phyloP scores from a whole-genome alignment of 2,329 filamentous ascomycete species.

The Alternaria triticina region DNA sequence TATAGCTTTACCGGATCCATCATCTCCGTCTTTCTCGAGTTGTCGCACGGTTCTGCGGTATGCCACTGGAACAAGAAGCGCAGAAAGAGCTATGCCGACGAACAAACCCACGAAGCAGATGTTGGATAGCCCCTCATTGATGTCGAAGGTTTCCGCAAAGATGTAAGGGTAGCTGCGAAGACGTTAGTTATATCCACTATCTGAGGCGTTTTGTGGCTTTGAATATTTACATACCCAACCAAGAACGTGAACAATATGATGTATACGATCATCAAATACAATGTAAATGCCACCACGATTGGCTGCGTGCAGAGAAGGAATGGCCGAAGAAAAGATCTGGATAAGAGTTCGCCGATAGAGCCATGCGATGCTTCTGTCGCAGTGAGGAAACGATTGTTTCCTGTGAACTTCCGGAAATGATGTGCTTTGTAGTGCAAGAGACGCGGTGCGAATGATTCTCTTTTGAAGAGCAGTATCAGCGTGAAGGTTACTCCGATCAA shows the following conservation, averaged over 20 bases:
- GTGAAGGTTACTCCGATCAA: conserved; percentile 20
- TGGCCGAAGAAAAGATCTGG: conserved; percentile 49
- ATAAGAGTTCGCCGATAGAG: conserved; percentile 37
- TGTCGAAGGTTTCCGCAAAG: conserved; percentile 58
- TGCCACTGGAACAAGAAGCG: conserved; percentile 50
- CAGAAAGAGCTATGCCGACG: conserved; percentile 49
- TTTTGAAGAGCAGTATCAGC: conserved; percentile 21
- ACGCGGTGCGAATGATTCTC: conserved; percentile 29
- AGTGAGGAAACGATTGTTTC: conserved; percentile 54
- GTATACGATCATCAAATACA: conserved; percentile 63
- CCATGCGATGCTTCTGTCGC: conserved; percentile 55
- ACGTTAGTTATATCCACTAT: no score
- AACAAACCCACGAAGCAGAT: conserved; percentile 58
- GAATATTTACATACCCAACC: conserved; percentile 47
- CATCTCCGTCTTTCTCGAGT: conserved; percentile 43
- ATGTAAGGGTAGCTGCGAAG: conserved; percentile 47
- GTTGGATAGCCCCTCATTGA: conserved; percentile 54
- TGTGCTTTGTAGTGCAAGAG: conserved; percentile 44
- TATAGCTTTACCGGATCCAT: conserved; percentile 48
- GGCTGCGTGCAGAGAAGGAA: conserved; percentile 52
- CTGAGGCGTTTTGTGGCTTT: no score
- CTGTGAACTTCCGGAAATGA: conserved; percentile 34
- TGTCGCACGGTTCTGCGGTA: conserved; percentile 43
- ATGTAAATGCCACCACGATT: conserved; percentile 56
- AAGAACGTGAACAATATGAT: conserved; percentile 63